phyloP scores from a whole-genome alignment of 2,329 filamentous ascomycete genomes.

The Aspergillus sergii region DNA sequence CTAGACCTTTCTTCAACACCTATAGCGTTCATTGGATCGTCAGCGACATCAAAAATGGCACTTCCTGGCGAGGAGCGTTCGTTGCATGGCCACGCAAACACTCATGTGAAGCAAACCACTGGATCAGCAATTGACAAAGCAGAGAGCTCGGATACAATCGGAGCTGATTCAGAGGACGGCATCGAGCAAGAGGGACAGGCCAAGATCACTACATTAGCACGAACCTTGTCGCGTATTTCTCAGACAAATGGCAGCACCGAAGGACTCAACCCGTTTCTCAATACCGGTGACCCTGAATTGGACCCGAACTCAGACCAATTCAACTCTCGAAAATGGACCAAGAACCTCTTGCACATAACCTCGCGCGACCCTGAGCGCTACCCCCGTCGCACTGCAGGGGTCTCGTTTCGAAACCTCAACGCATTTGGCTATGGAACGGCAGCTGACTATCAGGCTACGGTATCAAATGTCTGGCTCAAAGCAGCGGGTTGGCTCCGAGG shows the following conservation, averaged over 20 bases:
- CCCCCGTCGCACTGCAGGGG: slow-evolving; percentile 38
- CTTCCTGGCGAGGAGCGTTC: slow-evolving; percentile 11
- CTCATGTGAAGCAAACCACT: slow-evolving; percentile 2
- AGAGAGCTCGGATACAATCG: slow-evolving; percentile 29
- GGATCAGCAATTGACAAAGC: slow-evolving; percentile 15
- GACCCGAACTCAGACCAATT: slow-evolving; percentile 47
- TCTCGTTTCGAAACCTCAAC: slow-evolving; percentile 48
- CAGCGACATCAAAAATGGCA: slow-evolving; percentile 12
- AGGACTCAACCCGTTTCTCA: slow-evolving; percentile 40
- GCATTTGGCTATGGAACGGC: slow-evolving; percentile 48
- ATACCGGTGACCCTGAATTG: slow-evolving; percentile 39
- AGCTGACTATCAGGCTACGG: slow-evolving; percentile 48
- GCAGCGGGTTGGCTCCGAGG: slow-evolving; percentile 31
- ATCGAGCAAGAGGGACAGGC: slow-evolving; percentile 26
- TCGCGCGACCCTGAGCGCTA: slow-evolving; percentile 35
- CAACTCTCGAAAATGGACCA: slow-evolving; percentile 49
- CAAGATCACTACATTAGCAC: slow-evolving; percentile 33
- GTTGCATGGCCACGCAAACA: slow-evolving; percentile 5
- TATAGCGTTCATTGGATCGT: slow-evolving; percentile 22
- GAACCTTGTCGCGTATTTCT: slow-evolving; percentile 34
- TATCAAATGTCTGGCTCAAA: slow-evolving; percentile 47
- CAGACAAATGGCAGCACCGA: slow-evolving; percentile 22
- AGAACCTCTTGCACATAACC: slow-evolving; percentile 39
- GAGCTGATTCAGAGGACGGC: slow-evolving; percentile 25
- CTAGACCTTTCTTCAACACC: slow-evolving; percentile 20